Conservation (phyloP, 2,329 filamentous ascomycete species). For the Monosporascus sp. region DNA sequence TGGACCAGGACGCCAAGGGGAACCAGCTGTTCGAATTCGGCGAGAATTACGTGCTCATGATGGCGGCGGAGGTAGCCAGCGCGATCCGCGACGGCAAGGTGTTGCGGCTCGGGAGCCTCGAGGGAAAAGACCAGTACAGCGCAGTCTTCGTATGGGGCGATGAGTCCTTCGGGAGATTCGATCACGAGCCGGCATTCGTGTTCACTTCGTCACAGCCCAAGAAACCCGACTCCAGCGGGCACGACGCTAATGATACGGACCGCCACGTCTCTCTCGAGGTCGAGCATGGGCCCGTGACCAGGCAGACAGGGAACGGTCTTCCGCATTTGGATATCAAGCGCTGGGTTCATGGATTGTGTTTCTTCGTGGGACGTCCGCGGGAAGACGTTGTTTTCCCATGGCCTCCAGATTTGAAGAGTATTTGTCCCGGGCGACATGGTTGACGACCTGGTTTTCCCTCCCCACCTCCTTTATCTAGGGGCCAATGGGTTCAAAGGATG, state of each 20-base stretch:
- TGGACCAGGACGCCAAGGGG: not conserved
- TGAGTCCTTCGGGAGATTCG: not conserved
- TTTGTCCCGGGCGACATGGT: no score
- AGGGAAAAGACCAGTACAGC: not conserved
- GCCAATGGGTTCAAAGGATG: no score
- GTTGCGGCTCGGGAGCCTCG: constrained; percentile 1
- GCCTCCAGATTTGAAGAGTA: constrained; percentile 1
- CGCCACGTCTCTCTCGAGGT: not conserved
- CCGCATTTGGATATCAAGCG: constrained; percentile 3
- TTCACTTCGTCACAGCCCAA: not conserved
- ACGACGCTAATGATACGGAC: not conserved
- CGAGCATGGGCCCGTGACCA: not conserved
- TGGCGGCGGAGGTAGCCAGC: constrained; percentile 1
- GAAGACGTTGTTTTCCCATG: constrained; percentile 5
- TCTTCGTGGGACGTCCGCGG: constrained; percentile 1
- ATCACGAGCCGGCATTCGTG: not conserved
- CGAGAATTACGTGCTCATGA: constrained; percentile 5
- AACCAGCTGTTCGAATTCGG: not conserved
- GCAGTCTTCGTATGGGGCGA: not conserved
- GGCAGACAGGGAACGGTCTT: not conserved
- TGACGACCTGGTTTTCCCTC: no score
- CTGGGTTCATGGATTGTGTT: constrained; percentile 3
- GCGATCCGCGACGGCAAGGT: constrained; percentile 1
- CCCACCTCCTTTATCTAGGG: no score
- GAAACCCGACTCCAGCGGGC: not conserved